Base-by-base conservation (phyloP, 441 rosid genomes). In the Populus hybrid region DNA sequence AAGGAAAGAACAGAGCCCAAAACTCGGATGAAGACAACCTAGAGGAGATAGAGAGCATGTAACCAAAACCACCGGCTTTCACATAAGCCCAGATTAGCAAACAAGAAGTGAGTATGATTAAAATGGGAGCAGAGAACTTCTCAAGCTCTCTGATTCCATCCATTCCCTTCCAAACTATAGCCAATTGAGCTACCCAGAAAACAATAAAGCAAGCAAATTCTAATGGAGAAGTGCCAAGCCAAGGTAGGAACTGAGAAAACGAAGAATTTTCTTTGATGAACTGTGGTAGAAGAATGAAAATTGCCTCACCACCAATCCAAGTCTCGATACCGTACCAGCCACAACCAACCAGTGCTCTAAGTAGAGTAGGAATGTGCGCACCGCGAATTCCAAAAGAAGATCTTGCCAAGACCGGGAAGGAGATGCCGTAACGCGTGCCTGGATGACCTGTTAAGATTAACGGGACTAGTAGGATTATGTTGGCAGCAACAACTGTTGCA, bases 311-410 rank as follows among this genome's bases (percentile, higher is more conserved):
- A 32, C 99, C 99, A 20, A 95, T 95, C 98, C 99, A 95, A 69
- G 96, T 91, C 83, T 95, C 99, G 46, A 95, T 95, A 28, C 97
- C 99, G 16, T 95, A 93, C 99, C 99, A 95, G 12, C 99, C 99
- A 28, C 99, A 93, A 20, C 99, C 99, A 2, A 95, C 96, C 71
- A 95, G 75, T 6, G 98, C 98, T 74, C 98, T 85, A 18, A 95
- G 93, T 12, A 92, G 84, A n/a, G 99, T 88, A n/a, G 99, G 96
- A 59, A 95, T 79, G 34, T 95, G 94, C 0, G 99, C 94, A 42
- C 98, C 99, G 16, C 78, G 92, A 53, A 93, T 88, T 5, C 99
- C 98, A 42, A 95, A 95, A 0, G 93, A 84, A n/a, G 99, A 93
- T 81, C 99, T 85, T 40, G 94, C 96, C 6, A 95, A 79, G 26